phyloP scores from a whole-genome alignment of 2,329 filamentous ascomycete genomes.

The Dactylellina leptospora region DNA sequence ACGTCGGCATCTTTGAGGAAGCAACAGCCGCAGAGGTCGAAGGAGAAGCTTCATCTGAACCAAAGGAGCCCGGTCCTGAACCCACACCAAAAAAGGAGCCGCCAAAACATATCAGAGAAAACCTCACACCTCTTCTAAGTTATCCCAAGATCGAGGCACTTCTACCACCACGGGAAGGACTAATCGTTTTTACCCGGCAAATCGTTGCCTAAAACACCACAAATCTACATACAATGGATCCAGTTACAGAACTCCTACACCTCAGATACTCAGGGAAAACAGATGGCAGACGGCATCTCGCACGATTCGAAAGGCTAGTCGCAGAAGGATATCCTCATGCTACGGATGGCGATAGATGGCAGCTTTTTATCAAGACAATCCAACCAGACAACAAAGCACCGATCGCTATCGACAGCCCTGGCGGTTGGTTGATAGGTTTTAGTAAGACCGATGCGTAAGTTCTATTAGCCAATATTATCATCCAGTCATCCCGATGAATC shows the following conservation, averaged over 20 bases:
- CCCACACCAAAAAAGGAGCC: constrained; percentile 23
- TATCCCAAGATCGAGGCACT: constrained; percentile 51
- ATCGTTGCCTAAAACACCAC: constrained; percentile 27
- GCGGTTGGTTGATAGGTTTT: constrained; percentile 57
- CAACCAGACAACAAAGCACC: constrained; percentile 55
- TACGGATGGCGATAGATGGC: constrained; percentile 57
- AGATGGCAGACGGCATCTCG: constrained; percentile 56
- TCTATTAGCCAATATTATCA: background rate
- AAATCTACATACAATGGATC: constrained; percentile 46
- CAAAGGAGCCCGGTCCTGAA: constrained; percentile 14
- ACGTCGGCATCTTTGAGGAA: constrained; percentile 23
- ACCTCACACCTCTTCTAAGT: constrained; percentile 26
- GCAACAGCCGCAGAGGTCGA: background rate
- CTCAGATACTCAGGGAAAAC: constrained; percentile 57
- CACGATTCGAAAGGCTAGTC: constrained; percentile 56
- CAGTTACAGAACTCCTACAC: constrained; percentile 54
- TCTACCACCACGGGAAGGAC: constrained; percentile 35
- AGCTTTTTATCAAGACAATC: constrained; percentile 57
- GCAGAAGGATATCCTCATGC: constrained; percentile 55
- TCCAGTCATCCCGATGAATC: background rate
- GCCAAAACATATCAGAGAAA: constrained; percentile 18
- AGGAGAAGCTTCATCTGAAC: constrained; percentile 2
- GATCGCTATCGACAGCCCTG: constrained; percentile 53
- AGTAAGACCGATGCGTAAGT: constrained; percentile 56
- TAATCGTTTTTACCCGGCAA: constrained; percentile 40